phyloP scores from a whole-genome alignment of 2,329 filamentous ascomycete species.

The Colletotrichum tanaceti region DNA sequence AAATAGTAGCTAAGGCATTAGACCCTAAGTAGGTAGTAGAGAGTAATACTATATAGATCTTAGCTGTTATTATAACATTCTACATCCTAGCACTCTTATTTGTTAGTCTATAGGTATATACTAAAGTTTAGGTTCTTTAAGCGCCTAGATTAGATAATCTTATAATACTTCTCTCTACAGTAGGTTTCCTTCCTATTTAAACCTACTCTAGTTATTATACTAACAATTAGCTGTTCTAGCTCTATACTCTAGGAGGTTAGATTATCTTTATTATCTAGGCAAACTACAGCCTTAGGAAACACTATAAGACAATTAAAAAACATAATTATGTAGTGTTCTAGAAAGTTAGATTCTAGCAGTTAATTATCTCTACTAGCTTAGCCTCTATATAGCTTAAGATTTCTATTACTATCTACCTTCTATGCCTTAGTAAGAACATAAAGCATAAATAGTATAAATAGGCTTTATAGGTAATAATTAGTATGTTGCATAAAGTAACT shows the following conservation, averaged over 20 bases:
- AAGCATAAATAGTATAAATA: constrained; percentile 45
- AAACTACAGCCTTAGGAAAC: constrained; percentile 59
- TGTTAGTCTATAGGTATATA: constrained; percentile 10
- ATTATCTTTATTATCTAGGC: constrained; percentile 55
- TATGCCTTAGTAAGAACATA: constrained; percentile 29
- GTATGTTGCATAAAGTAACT: constrained; percentile 14
- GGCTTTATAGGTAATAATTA: constrained; percentile 43
- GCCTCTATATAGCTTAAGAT: constrained; percentile 6
- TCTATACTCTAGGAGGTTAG: constrained; percentile 47
- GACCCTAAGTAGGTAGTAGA: constrained; percentile 44
- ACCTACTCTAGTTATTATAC: background rate
- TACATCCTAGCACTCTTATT: constrained; percentile 10
- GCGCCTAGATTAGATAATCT: constrained; percentile 20
- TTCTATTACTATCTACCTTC: constrained; percentile 38
- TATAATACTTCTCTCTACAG: constrained; percentile 44
- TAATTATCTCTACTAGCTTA: background rate
- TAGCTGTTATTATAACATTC: constrained; percentile 39
- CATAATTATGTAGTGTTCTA: constrained; percentile 51
- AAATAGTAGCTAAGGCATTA: background rate
- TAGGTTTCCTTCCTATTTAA: constrained; percentile 17
- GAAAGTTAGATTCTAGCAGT: constrained; percentile 46
- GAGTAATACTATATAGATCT: constrained; percentile 43
- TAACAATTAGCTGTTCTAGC: constrained; percentile 36
- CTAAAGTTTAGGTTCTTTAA: constrained; percentile 12
- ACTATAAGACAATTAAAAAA: constrained; percentile 51